phyloP scores from a whole-genome alignment of 2,329 filamentous ascomycete genomes.

The Ascochyta rabiei region DNA sequence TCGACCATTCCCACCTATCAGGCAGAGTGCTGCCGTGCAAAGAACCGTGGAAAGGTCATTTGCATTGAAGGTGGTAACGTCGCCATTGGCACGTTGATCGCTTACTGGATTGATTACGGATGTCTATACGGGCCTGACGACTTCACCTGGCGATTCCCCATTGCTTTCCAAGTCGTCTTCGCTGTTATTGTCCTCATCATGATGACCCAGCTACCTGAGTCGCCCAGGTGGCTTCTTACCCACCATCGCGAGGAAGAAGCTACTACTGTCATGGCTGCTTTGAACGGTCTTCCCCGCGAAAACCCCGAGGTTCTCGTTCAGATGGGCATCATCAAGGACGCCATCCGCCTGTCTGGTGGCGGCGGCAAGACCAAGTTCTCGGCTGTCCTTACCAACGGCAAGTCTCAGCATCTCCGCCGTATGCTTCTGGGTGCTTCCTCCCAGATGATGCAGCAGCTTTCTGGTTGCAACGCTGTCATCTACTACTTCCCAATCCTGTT shows the following conservation, averaged over 20 bases:
- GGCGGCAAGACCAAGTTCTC: conserved; percentile 51
- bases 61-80: conserved; percentile 62
- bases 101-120: conserved; percentile 60
- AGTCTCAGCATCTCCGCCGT: conserved; percentile 68
- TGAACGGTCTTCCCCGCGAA: conserved; percentile 55
- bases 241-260: conserved; percentile 55
- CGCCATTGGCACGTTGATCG: conserved; percentile 57
- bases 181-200: conserved; percentile 42
- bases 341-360: conserved; percentile 45
- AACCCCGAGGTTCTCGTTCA: conserved; percentile 63
- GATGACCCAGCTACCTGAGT: conserved; percentile 46
- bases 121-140: conserved; percentile 38
- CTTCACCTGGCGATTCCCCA: conserved; percentile 57
- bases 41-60: conserved; percentile 65
- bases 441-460: conserved; percentile 66
- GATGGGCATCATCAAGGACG: conserved; percentile 67
- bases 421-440: conserved; percentile 64
- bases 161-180: conserved; percentile 59
- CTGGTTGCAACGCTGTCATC: conserved; percentile 51
- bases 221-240: conserved; percentile 41
- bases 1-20: conserved; percentile 61
- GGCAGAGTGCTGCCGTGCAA: conserved; percentile 58
- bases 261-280: conserved; percentile 54
- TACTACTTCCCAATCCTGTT: conserved; percentile 54
- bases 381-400: conserved; percentile 64